Conservation (phyloP, 2,329 filamentous ascomycete genomes). For the Fusarium sp. region DNA sequence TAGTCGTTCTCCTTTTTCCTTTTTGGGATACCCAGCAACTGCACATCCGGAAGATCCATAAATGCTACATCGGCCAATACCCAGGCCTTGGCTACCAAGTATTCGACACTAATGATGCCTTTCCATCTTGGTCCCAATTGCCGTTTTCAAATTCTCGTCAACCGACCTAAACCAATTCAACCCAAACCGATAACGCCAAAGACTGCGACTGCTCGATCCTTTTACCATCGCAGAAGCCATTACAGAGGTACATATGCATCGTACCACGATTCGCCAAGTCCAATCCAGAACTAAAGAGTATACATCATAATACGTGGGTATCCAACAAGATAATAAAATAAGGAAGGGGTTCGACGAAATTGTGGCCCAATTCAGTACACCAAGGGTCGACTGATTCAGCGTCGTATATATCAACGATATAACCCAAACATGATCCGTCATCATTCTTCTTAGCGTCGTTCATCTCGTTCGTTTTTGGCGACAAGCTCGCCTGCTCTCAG, state of each 20-base stretch:
- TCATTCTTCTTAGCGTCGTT: constrained; percentile 24
- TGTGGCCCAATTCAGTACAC: not conserved
- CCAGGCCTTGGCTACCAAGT: not conserved
- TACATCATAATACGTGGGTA: constrained; percentile 38
- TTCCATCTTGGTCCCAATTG: not conserved
- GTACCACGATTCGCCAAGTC: constrained; percentile 9
- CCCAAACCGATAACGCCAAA: constrained; percentile 27
- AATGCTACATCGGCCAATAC: not conserved
- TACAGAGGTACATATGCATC: constrained; percentile 5
- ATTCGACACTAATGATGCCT: not conserved
- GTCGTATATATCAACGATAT: constrained; percentile 1
- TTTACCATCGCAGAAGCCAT: constrained; percentile 23
- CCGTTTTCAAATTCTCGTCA: constrained; percentile 6
- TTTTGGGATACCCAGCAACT: not conserved
- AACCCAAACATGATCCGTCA: not conserved
- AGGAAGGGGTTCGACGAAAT: not conserved
- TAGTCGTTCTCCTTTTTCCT: not conserved
- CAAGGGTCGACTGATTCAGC: not conserved
- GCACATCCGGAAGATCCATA: not conserved
- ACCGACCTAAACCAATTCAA: not conserved
- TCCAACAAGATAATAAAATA: constrained; percentile 32
- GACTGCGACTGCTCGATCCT: constrained; percentile 7
- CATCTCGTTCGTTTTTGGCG: constrained; percentile 54
- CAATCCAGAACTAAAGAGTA: constrained; percentile 15
- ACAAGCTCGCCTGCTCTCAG: constrained; percentile 70